Base-by-base conservation (phyloP, 164 flowering plant species). In the Protea cynaroides region DNA sequence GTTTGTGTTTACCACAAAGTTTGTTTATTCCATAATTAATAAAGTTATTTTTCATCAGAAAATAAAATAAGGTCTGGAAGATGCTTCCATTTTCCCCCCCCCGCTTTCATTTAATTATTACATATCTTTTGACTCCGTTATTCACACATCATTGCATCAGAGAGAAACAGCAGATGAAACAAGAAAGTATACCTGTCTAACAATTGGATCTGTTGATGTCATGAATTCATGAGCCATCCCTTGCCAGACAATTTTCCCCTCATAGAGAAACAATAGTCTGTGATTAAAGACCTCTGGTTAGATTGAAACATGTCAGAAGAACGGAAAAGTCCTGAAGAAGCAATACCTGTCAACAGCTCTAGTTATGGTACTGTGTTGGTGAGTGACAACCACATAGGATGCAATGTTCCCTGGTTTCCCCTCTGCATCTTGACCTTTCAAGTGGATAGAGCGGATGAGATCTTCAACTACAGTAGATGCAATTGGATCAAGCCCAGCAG, bases 401-500 rank as follows among this genome's bases (percentile, higher is more conserved):
- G 97, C 83, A 69, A 94, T 87, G 60, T 81, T 85, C 56, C 96
- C 97, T 60, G 87, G 87, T 74, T 79, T 76, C 57, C 81, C 85
- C 43, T 71, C 64, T 25, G 80, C 86, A 74, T 85, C 91, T 71
- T 84, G 81, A 60, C 84, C 91, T 72, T 79, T 83, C 65, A 72
- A 49, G 72, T 94, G 99, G 57, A 94, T 89, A 57, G 97, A 91
- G 43, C 99, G 96, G 47, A 94, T 94, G 44, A 94, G 90, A 83
- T 94, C 99, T 80, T 94, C 99, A 68, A 94, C 96, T 9, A 94
- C 99, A 64, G 99, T 94, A 8, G 99, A 94, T 62, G 99, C 99
- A 76, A 94, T 94, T 9, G 99, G 99, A 74, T 94, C 99, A 69
- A 94, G 97, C 52, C 99, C 99, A 46, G 99, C 99, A 10, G 99